Evolutionary conservation across 306 rosid genomes (phyloP), one percentile per base, ranked within the genome.

Genomic region (Corylus heterophylla): DNA sequence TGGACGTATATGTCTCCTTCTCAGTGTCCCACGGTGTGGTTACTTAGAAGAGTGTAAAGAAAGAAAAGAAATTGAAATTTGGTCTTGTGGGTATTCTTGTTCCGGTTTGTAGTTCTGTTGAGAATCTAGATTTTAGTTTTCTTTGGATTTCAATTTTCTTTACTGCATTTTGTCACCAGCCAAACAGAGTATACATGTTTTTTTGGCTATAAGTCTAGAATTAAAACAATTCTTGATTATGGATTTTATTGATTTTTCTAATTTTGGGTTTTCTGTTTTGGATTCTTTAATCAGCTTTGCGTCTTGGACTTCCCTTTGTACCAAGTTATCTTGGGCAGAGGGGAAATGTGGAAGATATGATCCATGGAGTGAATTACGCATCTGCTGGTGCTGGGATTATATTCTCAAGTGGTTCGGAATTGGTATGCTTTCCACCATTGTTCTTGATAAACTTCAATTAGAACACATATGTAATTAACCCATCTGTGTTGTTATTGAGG

Each of bases 361-460:
- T 88, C 63, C 91, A 82, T 2, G 98, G 97, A 3, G 89, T 94
- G 11, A 94, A 92, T 84, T 94, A 87, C 51, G 97, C 97, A 62
- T 94, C 98, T 70, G 98, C 98, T 47, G 95, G 90, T 25, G 98
- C 98, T 39, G 97, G 98, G 62, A 83, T 95, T 51, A 95, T 95
- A 74, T 87, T 87, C 86, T 80, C 91, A 1, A 92, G 92, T 77
- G 98, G 98, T 8, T 89, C 97, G 37, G 98, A 94, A 77, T 88
- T 94, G 97, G 98, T 92, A 83, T 73, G 61, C 54, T 70, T 83
- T 61, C 13, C 44, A 17, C 2, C 52, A 25, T 49, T 69, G 35
- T 42, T 68, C n/a, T 20, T 11, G 45, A 62, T 55, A 9, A 74
- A 44, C 12, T 10, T 17, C 51, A 42, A 67, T 67, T 67, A 37